These are phyloP conservation scores for Boletus fagicola DNA, from an alignment of 768 basidiomycete species.

Conservation along the genomic window DNA sequence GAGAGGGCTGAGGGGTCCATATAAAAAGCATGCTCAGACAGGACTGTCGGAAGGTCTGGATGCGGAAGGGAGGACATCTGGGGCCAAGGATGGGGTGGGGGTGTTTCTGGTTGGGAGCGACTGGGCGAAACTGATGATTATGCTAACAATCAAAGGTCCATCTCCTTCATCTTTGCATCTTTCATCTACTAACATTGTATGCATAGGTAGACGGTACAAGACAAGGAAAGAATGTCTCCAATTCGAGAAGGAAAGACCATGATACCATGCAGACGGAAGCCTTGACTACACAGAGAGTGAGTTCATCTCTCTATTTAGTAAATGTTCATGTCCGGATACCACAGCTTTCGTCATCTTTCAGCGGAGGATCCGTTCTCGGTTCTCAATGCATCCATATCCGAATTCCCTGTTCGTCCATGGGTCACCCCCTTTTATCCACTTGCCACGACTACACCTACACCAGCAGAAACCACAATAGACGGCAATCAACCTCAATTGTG, in stretches of 20 bases:
- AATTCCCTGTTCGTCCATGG: constrained; percentile 51
- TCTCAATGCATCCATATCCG: constrained; percentile 60
- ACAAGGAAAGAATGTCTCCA: constrained; percentile 79
- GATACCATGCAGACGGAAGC: constrained; percentile 71
- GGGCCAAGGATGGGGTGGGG: too few species aligned
- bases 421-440: constrained; percentile 58
- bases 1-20: too few species aligned
- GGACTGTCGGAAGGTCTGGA: too few species aligned
- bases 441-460: constrained; percentile 21
- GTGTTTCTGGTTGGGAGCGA: constrained; percentile 65
- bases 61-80: too few species aligned
- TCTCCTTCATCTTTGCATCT: background rate
- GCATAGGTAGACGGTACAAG: constrained; percentile 63
- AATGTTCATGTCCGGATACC: background rate
- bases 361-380: constrained; percentile 80
- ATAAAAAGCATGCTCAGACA: too few species aligned
- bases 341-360: constrained; percentile 26
- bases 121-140: constrained; percentile 70
- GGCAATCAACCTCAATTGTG: constrained; percentile 1
- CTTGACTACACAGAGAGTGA: constrained; percentile 69
- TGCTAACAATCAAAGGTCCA: constrained; percentile 71
- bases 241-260: constrained; percentile 76
- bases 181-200: background rate
- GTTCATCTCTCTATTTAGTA: constrained; percentile 21
- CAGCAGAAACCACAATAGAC: background rate